phyloP scores from a whole-genome alignment of 2,329 filamentous ascomycete species.

The Pyrenophora teres region DNA sequence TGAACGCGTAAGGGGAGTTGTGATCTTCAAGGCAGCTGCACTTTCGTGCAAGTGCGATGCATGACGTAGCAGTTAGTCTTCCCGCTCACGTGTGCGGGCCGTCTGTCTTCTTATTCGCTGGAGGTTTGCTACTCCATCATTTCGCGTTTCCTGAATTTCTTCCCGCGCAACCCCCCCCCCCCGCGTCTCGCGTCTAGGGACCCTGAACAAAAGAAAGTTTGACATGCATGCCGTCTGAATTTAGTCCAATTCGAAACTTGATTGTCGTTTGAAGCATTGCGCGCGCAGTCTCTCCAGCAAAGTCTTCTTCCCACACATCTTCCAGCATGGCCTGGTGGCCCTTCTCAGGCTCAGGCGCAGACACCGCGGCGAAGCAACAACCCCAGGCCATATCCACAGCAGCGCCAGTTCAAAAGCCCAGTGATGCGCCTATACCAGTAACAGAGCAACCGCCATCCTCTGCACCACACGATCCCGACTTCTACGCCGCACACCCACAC shows the following conservation, averaged over 20 bases:
- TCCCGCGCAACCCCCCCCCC: constrained; percentile 8
- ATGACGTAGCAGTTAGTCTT: constrained; percentile 42
- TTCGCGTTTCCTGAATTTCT: constrained; percentile 19
- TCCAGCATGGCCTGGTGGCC: constrained; percentile 31
- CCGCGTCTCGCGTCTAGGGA: constrained; percentile 5
- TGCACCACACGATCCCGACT: constrained; percentile 57
- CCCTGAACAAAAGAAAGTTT: background rate
- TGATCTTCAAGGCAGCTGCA: constrained; percentile 44
- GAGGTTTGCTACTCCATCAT: constrained; percentile 16
- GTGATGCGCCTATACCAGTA: constrained; percentile 12
- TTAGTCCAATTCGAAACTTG: too few relatives aligned
- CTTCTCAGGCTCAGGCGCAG: constrained; percentile 25
- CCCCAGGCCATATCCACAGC: constrained; percentile 15
- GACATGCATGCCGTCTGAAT: background rate
- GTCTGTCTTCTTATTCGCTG: constrained; percentile 28
- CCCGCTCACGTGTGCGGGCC: constrained; percentile 35
- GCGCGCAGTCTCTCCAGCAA: background rate
- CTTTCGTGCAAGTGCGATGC: constrained; percentile 31
- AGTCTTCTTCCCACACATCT: background rate
- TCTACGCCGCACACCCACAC: constrained; percentile 58
- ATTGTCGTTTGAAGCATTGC: too few relatives aligned
- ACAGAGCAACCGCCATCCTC: constrained; percentile 25
- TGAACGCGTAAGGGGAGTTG: constrained; percentile 25
- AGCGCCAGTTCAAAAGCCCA: constrained; percentile 8
- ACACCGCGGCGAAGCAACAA: constrained; percentile 18